Conservation (phyloP, 2,329 filamentous ascomycete species). For the Teratosphaeria pseudoeucalypti region DNA sequence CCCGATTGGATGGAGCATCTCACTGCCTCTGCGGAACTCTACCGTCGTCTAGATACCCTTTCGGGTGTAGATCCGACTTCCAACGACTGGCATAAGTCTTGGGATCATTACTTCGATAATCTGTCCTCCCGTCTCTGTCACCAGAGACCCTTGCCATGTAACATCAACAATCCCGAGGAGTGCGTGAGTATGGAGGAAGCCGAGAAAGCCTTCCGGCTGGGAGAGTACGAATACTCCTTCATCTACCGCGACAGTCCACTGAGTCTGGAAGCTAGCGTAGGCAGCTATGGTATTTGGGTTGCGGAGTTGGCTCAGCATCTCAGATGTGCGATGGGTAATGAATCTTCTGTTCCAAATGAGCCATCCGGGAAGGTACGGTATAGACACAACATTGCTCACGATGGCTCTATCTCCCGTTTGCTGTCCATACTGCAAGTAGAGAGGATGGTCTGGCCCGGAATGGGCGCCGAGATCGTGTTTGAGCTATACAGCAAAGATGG, state of each 20-base stretch:
- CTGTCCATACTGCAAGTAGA: slow-evolving; percentile 63
- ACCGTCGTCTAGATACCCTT: slow-evolving; percentile 52
- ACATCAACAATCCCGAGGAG: slow-evolving; percentile 34
- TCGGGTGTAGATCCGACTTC: slow-evolving; percentile 52
- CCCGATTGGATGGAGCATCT: slow-evolving; percentile 56
- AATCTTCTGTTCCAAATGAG: slow-evolving; percentile 21
- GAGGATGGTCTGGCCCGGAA: slow-evolving; percentile 73
- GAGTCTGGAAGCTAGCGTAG: slow-evolving; percentile 52
- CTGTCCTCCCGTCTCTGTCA: slow-evolving; percentile 72
- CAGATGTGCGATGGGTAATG: slow-evolving; percentile 35
- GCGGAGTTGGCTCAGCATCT: slow-evolving; percentile 61
- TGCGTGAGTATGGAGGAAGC: slow-evolving; percentile 56
- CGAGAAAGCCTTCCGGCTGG: slow-evolving; percentile 62
- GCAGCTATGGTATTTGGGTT: slow-evolving; percentile 61
- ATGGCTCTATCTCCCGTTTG: slow-evolving; percentile 59
- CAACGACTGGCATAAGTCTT: slow-evolving; percentile 56
- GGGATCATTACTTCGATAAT: slow-evolving; percentile 81
- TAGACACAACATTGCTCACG: slow-evolving; percentile 70
- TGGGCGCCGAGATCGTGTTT: slow-evolving; percentile 70
- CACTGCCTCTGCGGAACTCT: slow-evolving; percentile 45
- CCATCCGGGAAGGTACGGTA: slow-evolving; percentile 39
- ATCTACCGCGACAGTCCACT: slow-evolving; percentile 59
- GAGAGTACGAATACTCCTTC: slow-evolving; percentile 71
- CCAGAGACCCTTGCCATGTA: slow-evolving; percentile 60
- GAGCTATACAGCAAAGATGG: slow-evolving; percentile 51